Conservation (phyloP, 441 rosid species). For the Populus hybrid region DNA sequence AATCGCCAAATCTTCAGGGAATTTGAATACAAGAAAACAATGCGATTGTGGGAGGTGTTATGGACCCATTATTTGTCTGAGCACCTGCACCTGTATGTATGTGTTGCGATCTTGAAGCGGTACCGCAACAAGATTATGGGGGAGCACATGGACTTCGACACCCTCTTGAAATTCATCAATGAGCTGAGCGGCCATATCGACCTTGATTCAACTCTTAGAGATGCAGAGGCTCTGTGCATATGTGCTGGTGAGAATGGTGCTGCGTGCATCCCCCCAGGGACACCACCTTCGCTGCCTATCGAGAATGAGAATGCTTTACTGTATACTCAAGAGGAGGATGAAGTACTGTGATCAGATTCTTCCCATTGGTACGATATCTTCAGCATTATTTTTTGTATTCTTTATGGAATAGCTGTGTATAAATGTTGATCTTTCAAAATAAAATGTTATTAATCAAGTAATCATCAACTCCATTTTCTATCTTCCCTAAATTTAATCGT, state of each 20-base stretch:
- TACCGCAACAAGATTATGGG: slow-evolving; percentile 82
- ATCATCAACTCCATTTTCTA: background rate
- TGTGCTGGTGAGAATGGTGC: slow-evolving; percentile 94
- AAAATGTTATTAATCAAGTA: background rate
- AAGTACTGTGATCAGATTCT: slow-evolving; percentile 46
- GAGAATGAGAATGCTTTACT: slow-evolving; percentile 41
- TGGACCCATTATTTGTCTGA: slow-evolving; percentile 89
- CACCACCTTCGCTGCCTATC: slow-evolving; percentile 82
- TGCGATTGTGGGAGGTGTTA: slow-evolving; percentile 90
- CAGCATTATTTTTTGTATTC: slow-evolving; percentile 1
- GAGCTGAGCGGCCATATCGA: slow-evolving; percentile 86
- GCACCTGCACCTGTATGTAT: slow-evolving; percentile 84
- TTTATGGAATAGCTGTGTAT: slow-evolving; percentile 10
- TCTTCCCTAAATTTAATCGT: background rate
- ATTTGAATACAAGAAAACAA: slow-evolving; percentile 72
- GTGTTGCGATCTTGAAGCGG: slow-evolving; percentile 90
- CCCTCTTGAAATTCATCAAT: slow-evolving; percentile 89
- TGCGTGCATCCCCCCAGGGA: slow-evolving; percentile 89
- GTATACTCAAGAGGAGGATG: slow-evolving; percentile 57
- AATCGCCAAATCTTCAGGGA: slow-evolving; percentile 49
- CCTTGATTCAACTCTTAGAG: slow-evolving; percentile 67
- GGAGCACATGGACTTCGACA: slow-evolving; percentile 94
- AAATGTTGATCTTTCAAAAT: slow-evolving; percentile 13
- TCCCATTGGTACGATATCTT: background rate
- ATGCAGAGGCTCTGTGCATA: slow-evolving; percentile 91